Evolutionary conservation across 106 monocot species (phyloP).

Genomic region (Dendrobium nobile): DNA sequence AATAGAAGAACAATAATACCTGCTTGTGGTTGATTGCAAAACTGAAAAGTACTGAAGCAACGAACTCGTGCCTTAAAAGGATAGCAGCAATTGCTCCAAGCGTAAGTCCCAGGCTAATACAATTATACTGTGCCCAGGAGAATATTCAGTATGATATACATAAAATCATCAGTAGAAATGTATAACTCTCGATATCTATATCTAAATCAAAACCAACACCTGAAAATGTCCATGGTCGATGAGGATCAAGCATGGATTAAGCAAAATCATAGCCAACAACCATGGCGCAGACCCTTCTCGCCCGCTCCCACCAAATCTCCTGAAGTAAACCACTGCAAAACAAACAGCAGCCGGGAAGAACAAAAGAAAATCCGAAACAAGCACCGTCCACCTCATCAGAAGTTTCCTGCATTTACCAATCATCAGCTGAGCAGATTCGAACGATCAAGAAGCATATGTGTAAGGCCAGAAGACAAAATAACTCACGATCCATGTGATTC

Average conservation of each 20-base stretch:
- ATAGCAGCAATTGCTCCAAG: conserved; percentile 74
- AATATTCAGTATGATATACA: background rate
- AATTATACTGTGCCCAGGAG: conserved; percentile 63
- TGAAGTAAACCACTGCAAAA: conserved; percentile 51
- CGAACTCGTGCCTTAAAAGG: conserved; percentile 42
- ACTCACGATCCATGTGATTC: conserved; percentile 60
- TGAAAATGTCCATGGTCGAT: conserved; percentile 99
- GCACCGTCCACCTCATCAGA: conserved; percentile 88
- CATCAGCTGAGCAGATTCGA: background rate
- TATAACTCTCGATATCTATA: background rate
- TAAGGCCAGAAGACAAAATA: background rate
- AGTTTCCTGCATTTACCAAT: conserved; percentile 50
- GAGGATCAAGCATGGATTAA: conserved; percentile 76
- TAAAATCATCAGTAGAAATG: background rate
- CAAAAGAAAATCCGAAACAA: conserved; percentile 73
- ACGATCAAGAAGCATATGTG: background rate
- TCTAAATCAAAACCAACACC: conserved; percentile 13
- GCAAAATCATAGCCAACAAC: conserved; percentile 71
- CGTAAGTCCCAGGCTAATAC: conserved; percentile 86
- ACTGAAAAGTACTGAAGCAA: conserved; percentile 70
- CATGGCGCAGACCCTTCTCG: conserved; percentile 25
- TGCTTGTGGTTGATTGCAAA: conserved; percentile 97
- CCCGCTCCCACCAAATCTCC: conserved; percentile 11
- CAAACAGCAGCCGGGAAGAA: conserved; percentile 74
- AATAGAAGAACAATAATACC: conserved; percentile 21